phyloP scores from a whole-genome alignment of 495 filamentous ascomycete species.

The Clavariopsis aquatica region DNA sequence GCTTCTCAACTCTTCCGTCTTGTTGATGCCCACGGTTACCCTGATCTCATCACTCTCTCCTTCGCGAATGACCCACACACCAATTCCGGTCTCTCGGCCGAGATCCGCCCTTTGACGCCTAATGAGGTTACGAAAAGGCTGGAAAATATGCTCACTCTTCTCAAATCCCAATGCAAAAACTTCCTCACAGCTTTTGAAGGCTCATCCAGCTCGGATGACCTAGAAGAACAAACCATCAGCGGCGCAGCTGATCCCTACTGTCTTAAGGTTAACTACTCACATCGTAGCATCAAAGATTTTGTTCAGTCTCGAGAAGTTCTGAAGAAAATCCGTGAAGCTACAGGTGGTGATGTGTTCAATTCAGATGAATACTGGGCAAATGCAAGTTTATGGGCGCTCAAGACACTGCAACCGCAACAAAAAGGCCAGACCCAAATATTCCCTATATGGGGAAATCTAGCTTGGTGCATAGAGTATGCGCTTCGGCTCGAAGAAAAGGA shows the following conservation, averaged over 20 bases:
- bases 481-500: slow-evolving; percentile 16
- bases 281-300: slow-evolving; percentile 20
- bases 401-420: slow-evolving; percentile 3
- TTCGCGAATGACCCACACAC: slow-evolving; percentile 15
- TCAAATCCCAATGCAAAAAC: slow-evolving; percentile 6
- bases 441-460: slow-evolving; percentile 12
- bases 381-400: slow-evolving; percentile 20
- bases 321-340: neutral
- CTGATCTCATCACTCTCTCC: slow-evolving; percentile 9
- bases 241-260: neutral
- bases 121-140: neutral
- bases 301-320: neutral
- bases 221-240: neutral
- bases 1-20: slow-evolving; percentile 8
- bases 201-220: neutral
- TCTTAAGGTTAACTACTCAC: slow-evolving; percentile 18
- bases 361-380: slow-evolving; percentile 25
- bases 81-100: slow-evolving; percentile 10
- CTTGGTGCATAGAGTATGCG: slow-evolving; percentile 25
- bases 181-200: slow-evolving; percentile 17
- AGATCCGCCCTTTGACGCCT: neutral
- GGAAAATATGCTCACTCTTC: slow-evolving; percentile 8
- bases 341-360: neutral
- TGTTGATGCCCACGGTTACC: slow-evolving; percentile 22
- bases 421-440: neutral